Conservation (phyloP, 164 flowering plant genomes). For the Annona cherimola region DNA sequence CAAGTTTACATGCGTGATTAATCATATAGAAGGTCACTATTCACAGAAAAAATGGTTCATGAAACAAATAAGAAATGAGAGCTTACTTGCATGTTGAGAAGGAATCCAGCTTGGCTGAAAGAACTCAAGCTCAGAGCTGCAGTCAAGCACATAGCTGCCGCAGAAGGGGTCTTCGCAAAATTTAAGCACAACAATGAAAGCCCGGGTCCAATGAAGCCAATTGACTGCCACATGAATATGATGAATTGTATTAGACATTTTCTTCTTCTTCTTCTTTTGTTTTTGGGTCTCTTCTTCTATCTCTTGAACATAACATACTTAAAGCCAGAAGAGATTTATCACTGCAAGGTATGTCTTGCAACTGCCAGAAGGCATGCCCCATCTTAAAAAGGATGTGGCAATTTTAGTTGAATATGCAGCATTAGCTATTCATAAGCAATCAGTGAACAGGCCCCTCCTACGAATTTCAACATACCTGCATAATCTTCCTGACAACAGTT, state of each 20-base stretch:
- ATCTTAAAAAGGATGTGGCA: background rate
- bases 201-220: slow-evolving; percentile 95
- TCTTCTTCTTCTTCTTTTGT: too few species aligned
- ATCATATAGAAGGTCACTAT: too few species aligned
- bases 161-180: slow-evolving; percentile 58
- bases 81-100: slow-evolving; percentile 87
- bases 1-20: too few species aligned
- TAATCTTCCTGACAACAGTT: slow-evolving; percentile 72
- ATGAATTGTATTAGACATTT: background rate
- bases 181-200: slow-evolving; percentile 71
- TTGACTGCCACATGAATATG: slow-evolving; percentile 45
- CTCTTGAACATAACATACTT: background rate
- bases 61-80: background rate
- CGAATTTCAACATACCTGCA: slow-evolving; percentile 58
- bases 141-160: slow-evolving; percentile 61
- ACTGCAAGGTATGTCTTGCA: background rate
- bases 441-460: background rate
- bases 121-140: slow-evolving; percentile 82
- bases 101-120: slow-evolving; percentile 96
- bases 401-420: background rate
- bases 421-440: background rate
- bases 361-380: background rate
- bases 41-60: too few species aligned
- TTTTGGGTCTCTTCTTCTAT: too few species aligned
- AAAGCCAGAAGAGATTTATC: background rate